Conservation (phyloP, 2,329 filamentous ascomycete genomes). For the Tolypocladium tropicale region DNA sequence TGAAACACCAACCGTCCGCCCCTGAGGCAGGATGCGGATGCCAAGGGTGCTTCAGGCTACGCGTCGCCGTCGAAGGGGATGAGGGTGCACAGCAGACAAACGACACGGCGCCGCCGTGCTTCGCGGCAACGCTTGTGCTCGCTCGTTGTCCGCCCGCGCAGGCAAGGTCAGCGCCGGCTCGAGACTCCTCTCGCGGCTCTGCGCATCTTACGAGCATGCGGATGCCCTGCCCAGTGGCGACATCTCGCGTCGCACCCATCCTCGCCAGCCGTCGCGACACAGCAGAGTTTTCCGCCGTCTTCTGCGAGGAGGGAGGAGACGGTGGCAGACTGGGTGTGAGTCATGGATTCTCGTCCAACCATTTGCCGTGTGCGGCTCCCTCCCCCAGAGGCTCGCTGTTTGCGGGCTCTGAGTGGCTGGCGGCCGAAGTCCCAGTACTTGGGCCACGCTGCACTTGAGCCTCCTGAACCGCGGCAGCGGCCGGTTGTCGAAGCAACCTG, state of each 20-base stretch:
- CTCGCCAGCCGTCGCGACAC: slow-evolving; percentile 3
- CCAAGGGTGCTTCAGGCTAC: no score
- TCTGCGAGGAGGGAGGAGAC: slow-evolving; percentile 4
- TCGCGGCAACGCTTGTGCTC: background rate
- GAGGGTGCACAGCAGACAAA: background rate
- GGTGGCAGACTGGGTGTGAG: slow-evolving; percentile 11
- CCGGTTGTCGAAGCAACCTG: background rate
- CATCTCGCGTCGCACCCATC: slow-evolving; percentile 7
- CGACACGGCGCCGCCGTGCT: background rate
- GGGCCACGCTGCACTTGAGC: background rate
- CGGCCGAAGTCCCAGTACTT: slow-evolving; percentile 12
- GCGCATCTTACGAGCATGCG: background rate
- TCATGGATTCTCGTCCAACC: slow-evolving; percentile 16
- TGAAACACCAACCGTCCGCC: slow-evolving; percentile 8
- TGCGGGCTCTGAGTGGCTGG: slow-evolving; percentile 22
- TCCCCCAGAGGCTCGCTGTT: slow-evolving; percentile 17
- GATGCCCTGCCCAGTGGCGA: slow-evolving; percentile 1
- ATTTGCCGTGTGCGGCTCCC: slow-evolving; percentile 11
- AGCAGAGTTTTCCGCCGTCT: slow-evolving; percentile 7
- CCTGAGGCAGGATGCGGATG: slow-evolving; percentile 2
- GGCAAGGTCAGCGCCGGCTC: no score
- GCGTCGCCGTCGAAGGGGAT: background rate
- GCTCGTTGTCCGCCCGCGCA: background rate
- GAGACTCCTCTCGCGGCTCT: background rate
- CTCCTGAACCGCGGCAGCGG: background rate